phyloP scores from a whole-genome alignment of 2,329 filamentous ascomycete genomes.

The Hypoxylon sp. region DNA sequence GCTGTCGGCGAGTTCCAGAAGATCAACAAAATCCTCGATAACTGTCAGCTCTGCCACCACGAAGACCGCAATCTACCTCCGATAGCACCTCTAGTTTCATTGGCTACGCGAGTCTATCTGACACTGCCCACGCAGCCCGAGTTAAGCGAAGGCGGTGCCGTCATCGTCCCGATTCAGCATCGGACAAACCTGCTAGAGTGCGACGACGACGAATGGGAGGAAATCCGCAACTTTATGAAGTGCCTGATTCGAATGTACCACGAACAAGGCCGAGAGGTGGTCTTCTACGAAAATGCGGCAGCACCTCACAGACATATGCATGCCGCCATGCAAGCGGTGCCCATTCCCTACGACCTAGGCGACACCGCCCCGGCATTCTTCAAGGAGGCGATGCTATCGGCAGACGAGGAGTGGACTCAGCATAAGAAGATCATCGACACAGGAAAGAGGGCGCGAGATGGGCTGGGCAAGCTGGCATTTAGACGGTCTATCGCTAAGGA shows the following conservation, averaged over 20 bases:
- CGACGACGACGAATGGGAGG: slow-evolving; percentile 99
- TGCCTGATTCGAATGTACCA: slow-evolving; percentile 93
- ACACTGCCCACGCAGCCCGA: slow-evolving; percentile 93
- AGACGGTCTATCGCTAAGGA: slow-evolving; percentile 87
- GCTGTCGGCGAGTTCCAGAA: slow-evolving; percentile 92
- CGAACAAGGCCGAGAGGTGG: slow-evolving; percentile 87
- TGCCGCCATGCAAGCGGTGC: slow-evolving; percentile 86
- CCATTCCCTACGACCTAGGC: slow-evolving; percentile 90
- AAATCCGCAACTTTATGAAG: slow-evolving; percentile 99
- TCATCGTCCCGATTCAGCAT: slow-evolving; percentile 91
- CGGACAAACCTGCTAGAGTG: slow-evolving; percentile 93
- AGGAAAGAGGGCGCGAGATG: slow-evolving; percentile 70
- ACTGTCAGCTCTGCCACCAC: slow-evolving; percentile 90
- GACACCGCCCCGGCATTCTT: slow-evolving; percentile 95
- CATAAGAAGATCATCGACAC: slow-evolving; percentile 97
- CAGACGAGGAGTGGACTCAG: slow-evolving; percentile 95
- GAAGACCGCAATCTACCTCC: slow-evolving; percentile 82
- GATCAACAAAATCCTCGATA: slow-evolving; percentile 86
- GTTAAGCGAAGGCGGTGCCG: slow-evolving; percentile 82
- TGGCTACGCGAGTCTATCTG: slow-evolving; percentile 87
- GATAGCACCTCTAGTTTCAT: slow-evolving; percentile 83
- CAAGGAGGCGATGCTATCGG: slow-evolving; percentile 87
- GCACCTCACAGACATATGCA: slow-evolving; percentile 81
- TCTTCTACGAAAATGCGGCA: slow-evolving; percentile 98
- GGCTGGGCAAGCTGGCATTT: slow-evolving; percentile 84